Base-by-base conservation (phyloP, 2,329 filamentous ascomycete genomes). In the Penicillium sp. region DNA sequence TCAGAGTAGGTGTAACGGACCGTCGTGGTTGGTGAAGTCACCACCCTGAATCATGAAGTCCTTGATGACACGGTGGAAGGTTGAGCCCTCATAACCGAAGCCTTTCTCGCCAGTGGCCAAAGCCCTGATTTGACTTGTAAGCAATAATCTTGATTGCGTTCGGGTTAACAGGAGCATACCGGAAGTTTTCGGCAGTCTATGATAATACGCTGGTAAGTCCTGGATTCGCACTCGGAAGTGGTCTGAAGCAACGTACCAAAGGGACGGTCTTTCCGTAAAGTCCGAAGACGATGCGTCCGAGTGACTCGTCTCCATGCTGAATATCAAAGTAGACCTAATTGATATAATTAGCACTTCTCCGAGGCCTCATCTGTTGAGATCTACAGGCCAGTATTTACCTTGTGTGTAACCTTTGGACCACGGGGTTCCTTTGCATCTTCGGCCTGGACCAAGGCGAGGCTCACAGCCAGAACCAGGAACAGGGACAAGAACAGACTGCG, bases 351-450 rank as follows among this genome's bases (percentile, higher is more conserved):
- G 54, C 32, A 47, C 38, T n/a, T 26, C 24, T 12, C 18, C n/a
- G 27, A n/a, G 11, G 4, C 25, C 28, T 11, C 9, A 25, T 43
- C 11, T 4, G 8, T 11, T 32, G 29, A 35, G 29, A 34, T 25
- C 27, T 36, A 12, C 41, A 13, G 56, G 11, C 18, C 24, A 34
- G 34, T 46, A 34, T 60, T 50, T 67, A 80, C 89, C 83, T 95
- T 95, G 79, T 88, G 79, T 63, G 90, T 96, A 76, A 96, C 91
- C 83, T 93, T 94, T 55, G 89, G 91, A 40, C 93, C 91, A 47
- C 67, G 66, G 42, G 66, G 59, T 50, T 65, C 56, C 76, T 77
- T 77, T 46, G 87, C 86, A 60, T 86, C 82, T 51, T 81, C 83
- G 32, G 82, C 80, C 72, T 89, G 84, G 59, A 85, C 79, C 67